Conservation (phyloP, 805 yeast species). For the Pichia occidentalis region DNA sequence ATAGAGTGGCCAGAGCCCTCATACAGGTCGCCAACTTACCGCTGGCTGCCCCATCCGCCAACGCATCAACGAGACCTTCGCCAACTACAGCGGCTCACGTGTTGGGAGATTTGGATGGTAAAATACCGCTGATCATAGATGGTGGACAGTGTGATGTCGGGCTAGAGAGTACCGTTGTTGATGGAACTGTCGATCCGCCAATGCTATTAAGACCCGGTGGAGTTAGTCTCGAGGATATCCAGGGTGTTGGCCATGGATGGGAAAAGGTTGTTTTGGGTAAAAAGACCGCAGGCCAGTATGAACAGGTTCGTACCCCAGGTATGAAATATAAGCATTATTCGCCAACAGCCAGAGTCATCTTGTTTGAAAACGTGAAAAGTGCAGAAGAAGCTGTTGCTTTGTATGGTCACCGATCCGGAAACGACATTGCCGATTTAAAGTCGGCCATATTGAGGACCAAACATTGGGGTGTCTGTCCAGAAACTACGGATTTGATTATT, state of each 20-base stretch:
- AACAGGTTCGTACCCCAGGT: slow-evolving; percentile 87
- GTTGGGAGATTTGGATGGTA: slow-evolving; percentile 66
- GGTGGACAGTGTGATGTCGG: slow-evolving; percentile 91
- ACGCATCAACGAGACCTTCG: slow-evolving; percentile 91
- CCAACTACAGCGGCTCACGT: slow-evolving; percentile 90
- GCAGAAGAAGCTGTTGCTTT: slow-evolving; percentile 32
- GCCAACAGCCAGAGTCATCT: slow-evolving; percentile 75
- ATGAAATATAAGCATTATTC: slow-evolving; percentile 97
- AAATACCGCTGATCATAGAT: slow-evolving; percentile 78
- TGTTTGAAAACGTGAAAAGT: slow-evolving; percentile 48
- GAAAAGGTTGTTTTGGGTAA: slow-evolving; percentile 53
- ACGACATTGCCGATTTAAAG: slow-evolving; percentile 21
- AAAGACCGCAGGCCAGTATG: slow-evolving; percentile 55
- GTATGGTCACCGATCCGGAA: slow-evolving; percentile 14
- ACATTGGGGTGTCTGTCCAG: slow-evolving; percentile 25
- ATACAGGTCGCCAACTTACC: slow-evolving; percentile 82
- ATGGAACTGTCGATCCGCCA: slow-evolving; percentile 82
- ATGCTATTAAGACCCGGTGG: slow-evolving; percentile 93
- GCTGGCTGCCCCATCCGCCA: slow-evolving; percentile 96
- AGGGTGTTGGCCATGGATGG: slow-evolving; percentile 57
- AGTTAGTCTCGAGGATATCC: slow-evolving; percentile 70
- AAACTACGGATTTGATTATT: slow-evolving; percentile 1
- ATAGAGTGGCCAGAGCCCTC: slow-evolving; percentile 85
- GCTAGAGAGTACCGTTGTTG: slow-evolving; percentile 89
- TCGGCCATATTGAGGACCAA: slow-evolving; percentile 48